Evolutionary conservation across 2,329 filamentous ascomycete genomes (phyloP).

Genomic region (Talaromyces rugulosus): DNA sequence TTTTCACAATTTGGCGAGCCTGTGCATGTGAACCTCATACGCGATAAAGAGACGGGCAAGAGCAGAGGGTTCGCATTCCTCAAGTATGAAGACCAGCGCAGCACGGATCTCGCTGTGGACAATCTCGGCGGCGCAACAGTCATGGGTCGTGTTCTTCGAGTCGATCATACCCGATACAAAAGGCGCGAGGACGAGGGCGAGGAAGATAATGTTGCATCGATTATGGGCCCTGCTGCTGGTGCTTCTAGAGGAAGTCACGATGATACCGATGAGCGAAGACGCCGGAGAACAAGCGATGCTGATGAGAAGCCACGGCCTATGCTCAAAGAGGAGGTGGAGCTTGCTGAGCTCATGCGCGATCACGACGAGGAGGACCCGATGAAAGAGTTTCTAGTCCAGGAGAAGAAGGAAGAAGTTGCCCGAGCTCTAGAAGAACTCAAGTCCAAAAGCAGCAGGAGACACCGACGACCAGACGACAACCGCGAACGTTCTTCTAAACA

Average conservation of each 20-base stretch:
- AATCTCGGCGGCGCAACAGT: conserved; percentile 86
- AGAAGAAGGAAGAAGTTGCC: conserved; percentile 86
- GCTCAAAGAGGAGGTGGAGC: conserved; percentile 76
- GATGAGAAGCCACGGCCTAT: conserved; percentile 55
- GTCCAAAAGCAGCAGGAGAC: conserved; percentile 35
- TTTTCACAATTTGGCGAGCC: conserved; percentile 98
- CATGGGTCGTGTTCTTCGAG: conserved; percentile 72
- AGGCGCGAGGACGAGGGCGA: conserved; percentile 66
- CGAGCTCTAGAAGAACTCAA: conserved; percentile 59
- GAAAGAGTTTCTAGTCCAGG: conserved; percentile 83
- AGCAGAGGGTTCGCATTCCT: conserved; percentile 92
- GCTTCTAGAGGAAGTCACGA: conserved; percentile 25
- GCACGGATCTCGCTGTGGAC: conserved; percentile 92
- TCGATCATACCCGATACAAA: conserved; percentile 94
- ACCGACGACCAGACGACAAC: conserved; percentile 25
- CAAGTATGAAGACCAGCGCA: conserved; percentile 97
- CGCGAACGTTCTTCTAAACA: conserved; percentile 41
- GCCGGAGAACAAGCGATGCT: conserved; percentile 38
- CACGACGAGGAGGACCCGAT: conserved; percentile 97
- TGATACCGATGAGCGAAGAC: conserved; percentile 30
- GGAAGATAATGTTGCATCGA: conserved; percentile 45
- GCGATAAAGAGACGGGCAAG: conserved; percentile 95
- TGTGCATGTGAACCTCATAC: conserved; percentile 83
- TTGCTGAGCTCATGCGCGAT: conserved; percentile 68
- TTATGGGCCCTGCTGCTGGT: conserved; percentile 44